Evolutionary conservation across 2,329 filamentous ascomycete species (phyloP).

Genomic region (Venturia carpophila): DNA sequence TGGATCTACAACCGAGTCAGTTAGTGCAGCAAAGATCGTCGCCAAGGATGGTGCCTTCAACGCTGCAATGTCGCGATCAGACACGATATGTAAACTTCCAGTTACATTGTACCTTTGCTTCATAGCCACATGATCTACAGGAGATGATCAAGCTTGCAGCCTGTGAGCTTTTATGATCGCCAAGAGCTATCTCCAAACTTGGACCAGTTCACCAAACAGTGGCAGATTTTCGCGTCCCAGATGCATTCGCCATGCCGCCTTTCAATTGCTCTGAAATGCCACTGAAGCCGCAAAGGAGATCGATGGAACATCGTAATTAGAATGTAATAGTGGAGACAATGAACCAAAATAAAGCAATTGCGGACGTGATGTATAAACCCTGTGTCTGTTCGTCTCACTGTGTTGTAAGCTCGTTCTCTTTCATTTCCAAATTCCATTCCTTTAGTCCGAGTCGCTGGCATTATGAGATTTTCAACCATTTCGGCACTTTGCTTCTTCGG

Average conservation of each 20-base stretch:
- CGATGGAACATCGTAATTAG: background rate
- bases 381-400: background rate
- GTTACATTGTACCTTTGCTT: background rate
- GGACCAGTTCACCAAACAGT: background rate
- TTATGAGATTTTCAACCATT: background rate
- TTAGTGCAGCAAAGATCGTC: background rate
- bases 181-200: background rate
- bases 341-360: background rate
- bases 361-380: background rate
- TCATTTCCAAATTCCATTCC: background rate
- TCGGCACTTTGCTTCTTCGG: background rate
- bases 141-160: background rate
- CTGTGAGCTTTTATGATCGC: background rate
- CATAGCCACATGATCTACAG: background rate
- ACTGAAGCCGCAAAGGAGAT: conserved; percentile 1
- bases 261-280: background rate
- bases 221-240: background rate
- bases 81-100: background rate
- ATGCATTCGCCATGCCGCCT: conserved; percentile 3
- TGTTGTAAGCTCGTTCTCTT: background rate
- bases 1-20: background rate
- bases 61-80: background rate
- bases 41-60: conserved; percentile 8
- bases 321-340: background rate
- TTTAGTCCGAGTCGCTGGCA: background rate